Conservation (phyloP, 2,329 filamentous ascomycete genomes). For the Colletotrichum endophyticum region DNA sequence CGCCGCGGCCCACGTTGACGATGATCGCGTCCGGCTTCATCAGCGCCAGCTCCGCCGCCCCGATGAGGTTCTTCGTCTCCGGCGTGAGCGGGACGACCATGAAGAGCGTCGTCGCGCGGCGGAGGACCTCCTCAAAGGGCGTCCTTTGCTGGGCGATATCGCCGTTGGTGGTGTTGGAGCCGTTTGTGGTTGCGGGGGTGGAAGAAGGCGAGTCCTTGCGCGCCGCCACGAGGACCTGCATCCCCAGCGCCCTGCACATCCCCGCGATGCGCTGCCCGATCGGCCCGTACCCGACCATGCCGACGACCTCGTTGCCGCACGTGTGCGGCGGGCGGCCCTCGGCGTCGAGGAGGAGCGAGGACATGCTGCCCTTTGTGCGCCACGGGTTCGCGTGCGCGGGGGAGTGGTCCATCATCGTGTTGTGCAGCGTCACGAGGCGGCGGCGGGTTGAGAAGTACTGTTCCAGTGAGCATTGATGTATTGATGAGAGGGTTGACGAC, state of each 20-base stretch:
- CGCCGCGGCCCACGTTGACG: slow-evolving; percentile 35
- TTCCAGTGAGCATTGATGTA: background rate
- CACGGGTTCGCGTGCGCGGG: slow-evolving; percentile 14
- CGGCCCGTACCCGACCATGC: slow-evolving; percentile 30
- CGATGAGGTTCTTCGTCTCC: slow-evolving; percentile 24
- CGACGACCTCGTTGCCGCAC: slow-evolving; percentile 30
- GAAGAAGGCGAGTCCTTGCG: slow-evolving; percentile 19
- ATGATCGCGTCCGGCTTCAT: slow-evolving; percentile 28
- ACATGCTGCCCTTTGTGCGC: slow-evolving; percentile 21
- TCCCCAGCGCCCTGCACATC: slow-evolving; percentile 25
- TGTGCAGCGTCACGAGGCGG: slow-evolving; percentile 24
- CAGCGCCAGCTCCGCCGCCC: slow-evolving; percentile 15
- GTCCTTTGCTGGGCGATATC: background rate
- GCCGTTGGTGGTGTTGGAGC: background rate
- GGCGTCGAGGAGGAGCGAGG: slow-evolving; percentile 17
- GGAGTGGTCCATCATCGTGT: slow-evolving; percentile 20
- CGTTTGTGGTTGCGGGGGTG: background rate
- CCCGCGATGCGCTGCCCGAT: slow-evolving; percentile 26
- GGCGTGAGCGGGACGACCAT: slow-evolving; percentile 27
- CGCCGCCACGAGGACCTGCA: slow-evolving; percentile 26
- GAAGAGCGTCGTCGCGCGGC: slow-evolving; percentile 26
- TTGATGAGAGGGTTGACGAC: background rate
- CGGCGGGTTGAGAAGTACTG: slow-evolving; percentile 26
- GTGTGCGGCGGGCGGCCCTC: slow-evolving; percentile 26
- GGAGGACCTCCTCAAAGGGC: slow-evolving; percentile 25